phyloP scores from a whole-genome alignment of 306 rosid genomes.

The Cicer chorassanicum region DNA sequence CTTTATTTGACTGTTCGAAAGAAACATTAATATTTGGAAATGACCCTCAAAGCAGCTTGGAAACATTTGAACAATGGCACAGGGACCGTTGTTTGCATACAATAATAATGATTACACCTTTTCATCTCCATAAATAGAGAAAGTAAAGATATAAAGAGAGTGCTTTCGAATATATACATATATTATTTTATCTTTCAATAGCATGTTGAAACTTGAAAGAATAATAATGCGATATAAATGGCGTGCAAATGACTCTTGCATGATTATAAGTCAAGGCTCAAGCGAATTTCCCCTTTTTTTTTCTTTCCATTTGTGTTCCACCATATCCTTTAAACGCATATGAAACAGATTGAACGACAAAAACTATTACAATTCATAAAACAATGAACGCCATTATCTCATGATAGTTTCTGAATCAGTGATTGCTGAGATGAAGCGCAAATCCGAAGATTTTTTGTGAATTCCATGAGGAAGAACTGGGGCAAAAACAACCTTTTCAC shows the following conservation, averaged over 20 bases:
- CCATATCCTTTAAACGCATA: no score
- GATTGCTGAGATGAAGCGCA: no score
- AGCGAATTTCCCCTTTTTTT: no score
- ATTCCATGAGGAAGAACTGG: no score
- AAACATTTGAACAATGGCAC: background rate
- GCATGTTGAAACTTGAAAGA: background rate
- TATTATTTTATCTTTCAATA: background rate
- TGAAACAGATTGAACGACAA: no score
- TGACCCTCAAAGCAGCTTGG: background rate
- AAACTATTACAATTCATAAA: background rate
- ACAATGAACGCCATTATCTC: background rate
- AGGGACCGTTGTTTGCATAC: background rate
- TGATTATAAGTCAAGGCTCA: no score
- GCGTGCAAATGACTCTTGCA: no score
- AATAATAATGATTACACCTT: background rate
- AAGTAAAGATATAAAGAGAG: background rate
- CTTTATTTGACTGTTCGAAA: background rate
- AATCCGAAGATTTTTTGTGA: no score
- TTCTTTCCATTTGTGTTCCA: no score
- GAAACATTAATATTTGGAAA: slow-evolving; percentile 35
- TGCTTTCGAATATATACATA: background rate
- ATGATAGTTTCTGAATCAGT: no score
- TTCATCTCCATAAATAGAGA: background rate
- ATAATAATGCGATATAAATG: no score
- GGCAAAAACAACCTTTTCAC: no score